A percentile compares a stretch with the other conserved stretches of the same genome.
Conservation (phyloP, 768 basidiomycete species). For the Mycena venus region DNA sequence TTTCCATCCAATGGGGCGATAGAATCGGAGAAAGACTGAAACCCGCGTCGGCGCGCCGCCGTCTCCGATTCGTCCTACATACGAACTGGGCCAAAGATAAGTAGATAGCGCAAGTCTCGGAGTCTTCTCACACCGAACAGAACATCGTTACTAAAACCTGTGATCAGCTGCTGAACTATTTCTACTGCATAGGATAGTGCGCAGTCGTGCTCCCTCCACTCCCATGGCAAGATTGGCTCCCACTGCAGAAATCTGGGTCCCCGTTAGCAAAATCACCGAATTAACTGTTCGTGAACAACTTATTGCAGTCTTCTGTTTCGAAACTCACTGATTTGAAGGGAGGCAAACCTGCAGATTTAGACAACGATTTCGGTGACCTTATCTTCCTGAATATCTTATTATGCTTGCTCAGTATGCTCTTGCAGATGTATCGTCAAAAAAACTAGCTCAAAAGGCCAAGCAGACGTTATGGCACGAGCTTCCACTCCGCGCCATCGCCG, state of each 20-base stretch:
- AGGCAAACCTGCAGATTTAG: background rate
- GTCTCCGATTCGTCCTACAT: too few relatives aligned
- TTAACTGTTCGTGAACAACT: background rate
- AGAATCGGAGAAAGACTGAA: too few relatives aligned
- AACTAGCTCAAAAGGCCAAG: background rate
- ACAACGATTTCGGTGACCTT: background rate
- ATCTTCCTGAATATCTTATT: background rate
- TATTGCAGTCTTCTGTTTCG: background rate
- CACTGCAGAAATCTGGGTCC: background rate
- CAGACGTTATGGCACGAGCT: background rate
- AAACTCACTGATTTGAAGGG: background rate
- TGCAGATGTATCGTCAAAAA: background rate
- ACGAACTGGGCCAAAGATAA: too few relatives aligned
- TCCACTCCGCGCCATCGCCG: constrained; percentile 12
- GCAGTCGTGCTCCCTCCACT: background rate
- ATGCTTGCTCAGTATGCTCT: background rate
- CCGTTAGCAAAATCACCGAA: background rate
- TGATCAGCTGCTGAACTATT: background rate
- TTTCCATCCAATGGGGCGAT: too few relatives aligned
- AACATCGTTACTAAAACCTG: background rate
- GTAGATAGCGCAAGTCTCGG: too few relatives aligned
- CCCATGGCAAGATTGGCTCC: too few relatives aligned
- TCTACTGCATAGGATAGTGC: background rate
- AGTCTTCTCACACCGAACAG: background rate
- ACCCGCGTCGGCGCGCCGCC: too few relatives aligned